Evolutionary conservation across 2,329 filamentous ascomycete genomes (phyloP), one percentile per base, ranked within the genome.

Genomic region (Phialemonium atrogriseum): DNA sequence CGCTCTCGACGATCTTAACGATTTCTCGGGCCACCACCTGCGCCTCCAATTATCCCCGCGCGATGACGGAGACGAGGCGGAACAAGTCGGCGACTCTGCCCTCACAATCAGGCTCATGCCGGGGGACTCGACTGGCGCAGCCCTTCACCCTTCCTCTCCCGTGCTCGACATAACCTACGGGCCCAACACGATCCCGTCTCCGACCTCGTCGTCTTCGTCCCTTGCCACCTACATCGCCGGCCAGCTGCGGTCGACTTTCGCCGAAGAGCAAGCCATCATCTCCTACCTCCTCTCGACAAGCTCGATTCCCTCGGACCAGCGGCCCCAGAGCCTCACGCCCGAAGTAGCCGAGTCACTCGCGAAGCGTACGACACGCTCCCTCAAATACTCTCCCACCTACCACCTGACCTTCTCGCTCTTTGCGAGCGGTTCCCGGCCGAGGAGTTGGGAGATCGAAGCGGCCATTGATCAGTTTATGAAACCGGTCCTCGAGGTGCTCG

Each of bases 381-480:
- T 96, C 49, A 93, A 89, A 52, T 94, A 95, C 53, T 82, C 91
- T 4, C 79, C 88, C 10, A 94, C 85, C 0, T 98, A 96, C 53
- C 91, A 98, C 52, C 66, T 98, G 17, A 94, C 88, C 0, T 94
- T 98, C 51, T 98, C 91, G 0, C 68, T 98, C 4, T 96, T 98
- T 53, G 91, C 86, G 0, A 81, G 83, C 10, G 78, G 78, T 2
- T 72, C 81, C 2, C 56, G 66, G 0, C 91, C 91, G 2, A 94
- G 83, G 19, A 82, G 80, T 8, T 98, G 91, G 91, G 85, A 94
- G 32, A 85, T 96, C 30, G 83, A 95, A 42, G 60, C 71, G 21
- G 87, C 89, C 1, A 70, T 96, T 8, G 70, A 80, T 15, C 72
- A 84, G 43, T 89, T 94, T 55, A 77, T 98, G 55, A 66, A 74